Evolutionary conservation across 2,329 filamentous ascomycete species (phyloP).

Genomic region (Penicillium thymicola): DNA sequence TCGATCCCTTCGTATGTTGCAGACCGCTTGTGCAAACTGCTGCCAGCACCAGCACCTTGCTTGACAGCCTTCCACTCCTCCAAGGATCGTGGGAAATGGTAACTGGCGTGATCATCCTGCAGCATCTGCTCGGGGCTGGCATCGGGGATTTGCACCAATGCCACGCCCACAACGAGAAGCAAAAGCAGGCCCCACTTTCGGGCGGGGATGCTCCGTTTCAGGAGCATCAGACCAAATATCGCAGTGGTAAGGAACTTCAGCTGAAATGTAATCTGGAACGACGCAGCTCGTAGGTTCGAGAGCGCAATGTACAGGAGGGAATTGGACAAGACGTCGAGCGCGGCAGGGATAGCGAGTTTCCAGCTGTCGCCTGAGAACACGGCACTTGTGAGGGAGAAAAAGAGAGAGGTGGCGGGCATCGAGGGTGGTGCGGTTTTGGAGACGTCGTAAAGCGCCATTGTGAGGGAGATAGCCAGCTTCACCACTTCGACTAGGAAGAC

Average conservation of each 20-base stretch:
- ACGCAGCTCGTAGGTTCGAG: conserved; percentile 85
- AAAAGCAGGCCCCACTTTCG: conserved; percentile 79
- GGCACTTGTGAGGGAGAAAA: conserved; percentile 72
- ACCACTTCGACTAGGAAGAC: conserved; percentile 91
- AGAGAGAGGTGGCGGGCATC: conserved; percentile 74
- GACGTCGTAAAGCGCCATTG: conserved; percentile 82
- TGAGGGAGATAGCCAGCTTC: conserved; percentile 81
- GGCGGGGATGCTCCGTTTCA: conserved; percentile 66
- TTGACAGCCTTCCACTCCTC: conserved; percentile 67
- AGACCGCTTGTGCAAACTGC: conserved; percentile 63
- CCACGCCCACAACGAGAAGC: conserved; percentile 76
- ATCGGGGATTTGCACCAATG: conserved; percentile 76
- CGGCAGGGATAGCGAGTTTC: conserved; percentile 87
- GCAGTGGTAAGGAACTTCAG: conserved; percentile 91
- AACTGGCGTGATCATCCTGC: conserved; percentile 58
- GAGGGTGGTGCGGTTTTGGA: conserved; percentile 73
- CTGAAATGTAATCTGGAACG: conserved; percentile 91
- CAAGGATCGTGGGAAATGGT: conserved; percentile 73
- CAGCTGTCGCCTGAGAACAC: conserved; percentile 90
- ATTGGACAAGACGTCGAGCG: conserved; percentile 87
- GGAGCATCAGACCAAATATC: conserved; percentile 75
- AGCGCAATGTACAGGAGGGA: conserved; percentile 90
- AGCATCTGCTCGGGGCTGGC: conserved; percentile 54
- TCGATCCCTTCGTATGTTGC: conserved; percentile 90
- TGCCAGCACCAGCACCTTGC: conserved; percentile 34